Evolutionary conservation across 345 rosid species (phyloP), one percentile per base, ranked within the genome.

Genomic region (Dimocarpus longan): DNA sequence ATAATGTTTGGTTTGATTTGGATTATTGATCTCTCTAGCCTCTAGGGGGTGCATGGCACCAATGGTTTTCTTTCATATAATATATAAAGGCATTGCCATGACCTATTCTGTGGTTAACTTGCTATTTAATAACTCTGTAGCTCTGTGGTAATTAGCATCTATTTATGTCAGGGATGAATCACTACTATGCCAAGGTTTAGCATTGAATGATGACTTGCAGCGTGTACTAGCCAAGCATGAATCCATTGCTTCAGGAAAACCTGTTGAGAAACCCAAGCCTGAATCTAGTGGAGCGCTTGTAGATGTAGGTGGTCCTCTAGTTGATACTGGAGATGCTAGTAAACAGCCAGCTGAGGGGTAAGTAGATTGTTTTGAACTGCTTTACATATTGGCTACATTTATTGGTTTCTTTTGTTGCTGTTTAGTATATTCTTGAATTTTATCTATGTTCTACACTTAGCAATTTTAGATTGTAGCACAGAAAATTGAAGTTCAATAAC

Each of bases 131-230:
- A 79, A 46, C 73, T 57, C 24, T 28, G 67, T 13, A 37, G 42
- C 28, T 73, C 5, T 26, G 12, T 75, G 50, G 16, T 22, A 73
- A 68, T 75, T 48, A 10, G 43, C 73, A 62, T 66, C 63, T 78
- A 24, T 74, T 39, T 70, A n/a, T 71, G 90, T 73, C 88, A 97
- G 99, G 88, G 99, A 97, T 66, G 98, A 97, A 81, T 91, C 95
- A 50, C 90, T 97, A 76, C 85, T 97, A 74, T 83, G 94, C 80
- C 98, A 94, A 86, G 99, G 98, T 77, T 87, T 97, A 81, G 89
- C 95, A 39, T 78, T 94, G 81, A 97, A 97, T 88, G 99, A 97
- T 85, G 98, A 94, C 85, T 85, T 97, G 97, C 98, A 97, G 83
- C 97, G 94, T 71, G 84, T 97, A 76, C 86, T 97, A 75, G 93